Conservation (phyloP, 2,329 filamentous ascomycete species). For the Cladosporium cucumerinum region DNA sequence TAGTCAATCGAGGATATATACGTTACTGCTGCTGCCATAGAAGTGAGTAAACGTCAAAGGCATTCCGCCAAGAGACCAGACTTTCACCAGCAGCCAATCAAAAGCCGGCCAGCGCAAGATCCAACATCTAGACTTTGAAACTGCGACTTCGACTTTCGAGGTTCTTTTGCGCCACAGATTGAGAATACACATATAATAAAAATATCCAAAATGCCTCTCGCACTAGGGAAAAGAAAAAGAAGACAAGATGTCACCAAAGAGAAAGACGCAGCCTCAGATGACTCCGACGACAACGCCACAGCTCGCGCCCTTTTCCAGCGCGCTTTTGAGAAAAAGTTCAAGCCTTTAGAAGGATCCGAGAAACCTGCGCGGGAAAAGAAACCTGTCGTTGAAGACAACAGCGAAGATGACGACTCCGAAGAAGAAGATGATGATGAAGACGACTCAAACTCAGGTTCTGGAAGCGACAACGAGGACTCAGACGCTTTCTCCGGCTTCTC, state of each 20-base stretch:
- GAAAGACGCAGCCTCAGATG: conserved; percentile 14
- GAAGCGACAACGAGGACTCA: conserved; percentile 21
- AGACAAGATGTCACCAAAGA: conserved; percentile 28
- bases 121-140: conserved; percentile 13
- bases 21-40: neutral
- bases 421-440: conserved; percentile 49
- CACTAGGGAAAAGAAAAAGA: conserved; percentile 47
- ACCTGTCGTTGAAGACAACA: conserved; percentile 21
- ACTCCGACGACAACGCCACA: conserved; percentile 39
- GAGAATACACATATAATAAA: neutral
- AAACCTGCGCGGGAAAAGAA: conserved; percentile 32
- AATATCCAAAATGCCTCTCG: conserved; percentile 37
- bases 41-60: neutral
- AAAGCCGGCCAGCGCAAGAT: neutral
- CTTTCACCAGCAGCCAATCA: neutral
- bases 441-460: conserved; percentile 52
- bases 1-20: neutral
- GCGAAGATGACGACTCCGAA: conserved; percentile 7
- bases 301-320: conserved; percentile 73
- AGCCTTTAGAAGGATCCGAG: conserved; percentile 51
- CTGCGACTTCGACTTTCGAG: conserved; percentile 8
- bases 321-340: conserved; percentile 86
- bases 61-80: conserved; percentile 7
- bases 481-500: conserved; percentile 4
- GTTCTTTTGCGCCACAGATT: conserved; percentile 2